Base-by-base conservation (phyloP, 169 alveolate genomes). In the Plasmodium relictum region DNA sequence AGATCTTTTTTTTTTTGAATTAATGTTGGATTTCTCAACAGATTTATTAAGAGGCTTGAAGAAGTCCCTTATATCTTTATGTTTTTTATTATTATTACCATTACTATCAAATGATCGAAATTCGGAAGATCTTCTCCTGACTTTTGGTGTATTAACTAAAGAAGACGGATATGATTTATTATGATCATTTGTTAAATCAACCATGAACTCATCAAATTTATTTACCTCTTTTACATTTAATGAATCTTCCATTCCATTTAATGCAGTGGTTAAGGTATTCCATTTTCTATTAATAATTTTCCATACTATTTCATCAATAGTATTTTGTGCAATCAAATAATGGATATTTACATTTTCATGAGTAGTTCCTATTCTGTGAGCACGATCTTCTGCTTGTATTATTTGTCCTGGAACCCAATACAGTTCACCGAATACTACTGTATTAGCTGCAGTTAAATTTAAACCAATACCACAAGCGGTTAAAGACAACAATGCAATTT, bases 321-420 rank as follows among this genome's bases (percentile, higher is more conserved):
- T 92, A 66, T 92, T 88, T 72, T 94, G 95, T 14, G 98, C 98
- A 59, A 96, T 95, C 44, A 96, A 87, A 73, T 96, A 96, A 92
- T 96, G 96, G 20, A 96, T 85, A 69, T 96, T 89, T 61, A 96
- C 93, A 20, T 78, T 70, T 16, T 94, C 74, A 89, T 94, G 94
- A 69, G 93, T 88, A 12, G 97, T 93, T 9, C 99, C 99, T 22
- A 98, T 98, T 56, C 99, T 94, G 93, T 98, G 99, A 31, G 98
- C 99, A 26, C 99, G 92, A 93, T 97, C 99, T 93, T 98, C 99
- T 9, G 99, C 99, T 94, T 98, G 98, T 16, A 96, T 91, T 97
- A 98, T 96, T 63, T 95, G 94, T 3, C 99, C 99, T 10, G 99
- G 99, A 14, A 98, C 99, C 99, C 99, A 98, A 88, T 95, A 95